Conservation (phyloP, 257 asterid species). For the Jacaranda copaia region DNA sequence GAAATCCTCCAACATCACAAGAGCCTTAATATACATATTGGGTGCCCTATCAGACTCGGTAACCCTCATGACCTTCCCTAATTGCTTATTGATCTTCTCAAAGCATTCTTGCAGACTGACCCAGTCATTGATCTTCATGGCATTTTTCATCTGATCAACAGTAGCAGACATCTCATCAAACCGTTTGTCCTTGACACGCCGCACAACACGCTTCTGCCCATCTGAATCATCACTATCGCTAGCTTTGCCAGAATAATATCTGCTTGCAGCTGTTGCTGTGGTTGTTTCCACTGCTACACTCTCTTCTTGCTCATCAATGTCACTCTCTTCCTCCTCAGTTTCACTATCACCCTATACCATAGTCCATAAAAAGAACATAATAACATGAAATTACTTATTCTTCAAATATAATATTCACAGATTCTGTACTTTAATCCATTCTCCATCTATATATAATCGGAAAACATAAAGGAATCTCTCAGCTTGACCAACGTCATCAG, state of each 20-base stretch:
- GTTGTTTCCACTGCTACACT: constrained; percentile 45
- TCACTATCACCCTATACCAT: constrained; percentile 75
- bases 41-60: constrained; percentile 76
- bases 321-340: constrained; percentile 64
- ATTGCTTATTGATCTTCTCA: constrained; percentile 94
- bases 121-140: constrained; percentile 96
- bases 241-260: constrained; percentile 50
- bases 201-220: constrained; percentile 75
- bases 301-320: constrained; percentile 57
- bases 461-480: neutral
- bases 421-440: neutral
- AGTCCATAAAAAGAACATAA: neutral
- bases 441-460: neutral
- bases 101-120: constrained; percentile 91
- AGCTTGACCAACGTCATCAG: neutral
- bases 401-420: neutral
- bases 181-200: constrained; percentile 83
- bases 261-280: constrained; percentile 40
- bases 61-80: constrained; percentile 89
- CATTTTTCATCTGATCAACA: constrained; percentile 92
- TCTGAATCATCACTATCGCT: constrained; percentile 78
- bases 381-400: neutral
- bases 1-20: constrained; percentile 87
- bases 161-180: constrained; percentile 86
- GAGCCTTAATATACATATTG: constrained; percentile 84